These are phyloP conservation scores for Citrus sp. DNA, from an alignment of 345 rosid genomes.

Conservation along the genomic window DNA sequence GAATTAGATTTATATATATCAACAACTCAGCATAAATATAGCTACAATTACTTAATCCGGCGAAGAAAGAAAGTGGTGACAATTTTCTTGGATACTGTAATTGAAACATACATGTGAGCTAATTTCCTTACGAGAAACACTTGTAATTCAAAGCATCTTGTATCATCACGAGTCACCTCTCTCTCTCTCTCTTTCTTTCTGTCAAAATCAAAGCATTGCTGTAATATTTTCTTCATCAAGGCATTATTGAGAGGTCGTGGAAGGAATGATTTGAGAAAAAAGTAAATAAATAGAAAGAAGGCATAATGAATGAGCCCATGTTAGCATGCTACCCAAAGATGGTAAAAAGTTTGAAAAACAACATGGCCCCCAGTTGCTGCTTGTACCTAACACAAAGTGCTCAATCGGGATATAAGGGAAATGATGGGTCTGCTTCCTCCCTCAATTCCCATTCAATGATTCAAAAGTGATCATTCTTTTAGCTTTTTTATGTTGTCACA, in stretches of 20 bases:
- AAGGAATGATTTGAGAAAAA: constrained; percentile 7
- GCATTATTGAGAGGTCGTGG: constrained; percentile 13
- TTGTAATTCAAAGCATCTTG: neutral
- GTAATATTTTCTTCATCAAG: constrained; percentile 7
- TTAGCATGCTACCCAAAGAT: constrained; percentile 40
- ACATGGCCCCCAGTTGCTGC: constrained; percentile 39
- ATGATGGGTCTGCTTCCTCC: neutral
- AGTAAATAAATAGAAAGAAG: neutral
- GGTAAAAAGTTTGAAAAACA: constrained; percentile 33
- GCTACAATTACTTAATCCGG: neutral
- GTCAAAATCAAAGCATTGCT: constrained; percentile 9
- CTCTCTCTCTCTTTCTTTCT: too few relatives aligned
- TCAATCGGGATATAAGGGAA: constrained; percentile 7
- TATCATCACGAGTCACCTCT: neutral
- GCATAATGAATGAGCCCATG: constrained; percentile 43
- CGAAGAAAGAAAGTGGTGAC: neutral
- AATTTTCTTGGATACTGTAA: neutral
- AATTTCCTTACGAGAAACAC: neutral
- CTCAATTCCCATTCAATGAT: neutral
- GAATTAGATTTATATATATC: too few relatives aligned
- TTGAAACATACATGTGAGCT: neutral
- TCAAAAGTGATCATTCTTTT: constrained; percentile 6
- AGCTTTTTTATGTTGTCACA: constrained; percentile 23
- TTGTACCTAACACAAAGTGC: constrained; percentile 3
- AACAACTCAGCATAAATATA: too few relatives aligned